Conservation (phyloP, 208 protist genomes). For the Trypanosoma cruzi region DNA sequence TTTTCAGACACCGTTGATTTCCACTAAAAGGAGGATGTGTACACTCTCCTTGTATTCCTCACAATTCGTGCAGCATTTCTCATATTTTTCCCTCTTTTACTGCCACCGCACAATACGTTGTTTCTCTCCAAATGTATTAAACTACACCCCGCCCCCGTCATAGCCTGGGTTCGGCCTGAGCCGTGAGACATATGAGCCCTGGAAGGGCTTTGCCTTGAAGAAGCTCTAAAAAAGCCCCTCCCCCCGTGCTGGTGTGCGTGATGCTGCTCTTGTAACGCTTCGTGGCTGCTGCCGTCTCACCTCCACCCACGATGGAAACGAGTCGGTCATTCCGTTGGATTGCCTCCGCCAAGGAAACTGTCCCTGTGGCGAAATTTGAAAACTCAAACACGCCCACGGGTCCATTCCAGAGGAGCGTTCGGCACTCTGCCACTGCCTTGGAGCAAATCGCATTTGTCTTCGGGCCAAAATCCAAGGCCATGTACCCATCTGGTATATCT, state of each 20-base stretch:
- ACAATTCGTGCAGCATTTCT: not conserved
- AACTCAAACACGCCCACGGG: slow-evolving; percentile 99
- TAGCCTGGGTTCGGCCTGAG: slow-evolving; percentile 71
- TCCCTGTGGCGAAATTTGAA: slow-evolving; percentile 93
- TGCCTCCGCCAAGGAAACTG: slow-evolving; percentile 70
- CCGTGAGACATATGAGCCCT: slow-evolving; percentile 93
- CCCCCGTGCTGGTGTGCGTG: slow-evolving; percentile 99
- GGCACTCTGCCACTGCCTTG: slow-evolving; percentile 71
- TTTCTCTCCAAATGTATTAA: not conserved
- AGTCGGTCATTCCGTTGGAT: slow-evolving; percentile 73
- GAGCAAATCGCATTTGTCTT: slow-evolving; percentile 84
- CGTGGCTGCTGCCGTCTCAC: slow-evolving; percentile 97
- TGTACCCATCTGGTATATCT: slow-evolving; percentile 86
- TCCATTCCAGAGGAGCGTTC: slow-evolving; percentile 98
- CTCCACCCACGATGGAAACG: slow-evolving; percentile 96
- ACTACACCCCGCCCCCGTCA: slow-evolving; percentile 24
- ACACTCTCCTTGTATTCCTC: not conserved
- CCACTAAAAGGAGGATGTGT: too few species aligned
- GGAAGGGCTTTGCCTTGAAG: slow-evolving; percentile 97
- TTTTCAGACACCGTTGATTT: too few species aligned
- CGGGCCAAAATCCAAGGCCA: slow-evolving; percentile 98
- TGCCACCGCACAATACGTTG: not conserved
- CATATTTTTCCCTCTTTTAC: too few species aligned
- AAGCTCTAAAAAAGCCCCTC: slow-evolving; percentile 99
- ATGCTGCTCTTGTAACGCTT: slow-evolving; percentile 91